Evolutionary conservation across 805 yeast species (phyloP).

Genomic region (Wickerhamiella occidentalis): DNA sequence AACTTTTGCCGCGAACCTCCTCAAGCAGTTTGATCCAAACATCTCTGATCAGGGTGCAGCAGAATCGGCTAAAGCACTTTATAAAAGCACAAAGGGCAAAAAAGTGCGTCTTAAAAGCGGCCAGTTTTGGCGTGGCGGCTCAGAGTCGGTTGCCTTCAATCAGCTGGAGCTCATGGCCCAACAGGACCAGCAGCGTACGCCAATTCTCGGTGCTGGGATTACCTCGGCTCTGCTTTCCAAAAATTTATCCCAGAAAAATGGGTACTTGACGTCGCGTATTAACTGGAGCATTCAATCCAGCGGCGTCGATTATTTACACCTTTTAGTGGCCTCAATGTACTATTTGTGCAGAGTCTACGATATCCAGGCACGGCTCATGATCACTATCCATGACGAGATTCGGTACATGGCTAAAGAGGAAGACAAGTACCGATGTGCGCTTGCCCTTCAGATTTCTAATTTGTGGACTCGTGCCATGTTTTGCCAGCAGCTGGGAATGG

Average conservation of each 20-base stretch:
- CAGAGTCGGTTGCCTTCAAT: constrained; percentile 87
- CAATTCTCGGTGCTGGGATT: constrained; percentile 85
- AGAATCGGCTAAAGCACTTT: constrained; percentile 50
- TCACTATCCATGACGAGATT: constrained; percentile 93
- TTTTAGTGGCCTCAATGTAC: constrained; percentile 77
- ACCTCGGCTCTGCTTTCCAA: constrained; percentile 65
- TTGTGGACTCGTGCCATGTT: constrained; percentile 95
- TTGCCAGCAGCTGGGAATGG: constrained; percentile 80
- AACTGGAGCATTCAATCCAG: constrained; percentile 98
- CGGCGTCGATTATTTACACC: constrained; percentile 91
- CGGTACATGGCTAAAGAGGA: constrained; percentile 64
- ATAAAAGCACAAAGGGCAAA: constrained; percentile 72
- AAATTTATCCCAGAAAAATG: constrained; percentile 45
- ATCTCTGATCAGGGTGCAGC: constrained; percentile 56
- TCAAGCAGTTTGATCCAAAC: constrained; percentile 70
- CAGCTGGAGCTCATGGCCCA: constrained; percentile 78
- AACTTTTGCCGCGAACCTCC: constrained; percentile 70
- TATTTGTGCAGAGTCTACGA: constrained; percentile 53
- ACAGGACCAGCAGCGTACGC: constrained; percentile 70
- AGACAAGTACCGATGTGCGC: constrained; percentile 64
- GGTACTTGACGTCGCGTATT: constrained; percentile 74
- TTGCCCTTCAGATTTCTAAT: constrained; percentile 79
- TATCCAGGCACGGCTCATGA: constrained; percentile 61
- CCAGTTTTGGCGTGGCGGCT: constrained; percentile 55
- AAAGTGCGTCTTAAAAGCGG: constrained; percentile 23